These are phyloP conservation scores for Teratosphaeria gauchensis DNA, from an alignment of 2,329 filamentous ascomycete genomes.

Conservation along the genomic window DNA sequence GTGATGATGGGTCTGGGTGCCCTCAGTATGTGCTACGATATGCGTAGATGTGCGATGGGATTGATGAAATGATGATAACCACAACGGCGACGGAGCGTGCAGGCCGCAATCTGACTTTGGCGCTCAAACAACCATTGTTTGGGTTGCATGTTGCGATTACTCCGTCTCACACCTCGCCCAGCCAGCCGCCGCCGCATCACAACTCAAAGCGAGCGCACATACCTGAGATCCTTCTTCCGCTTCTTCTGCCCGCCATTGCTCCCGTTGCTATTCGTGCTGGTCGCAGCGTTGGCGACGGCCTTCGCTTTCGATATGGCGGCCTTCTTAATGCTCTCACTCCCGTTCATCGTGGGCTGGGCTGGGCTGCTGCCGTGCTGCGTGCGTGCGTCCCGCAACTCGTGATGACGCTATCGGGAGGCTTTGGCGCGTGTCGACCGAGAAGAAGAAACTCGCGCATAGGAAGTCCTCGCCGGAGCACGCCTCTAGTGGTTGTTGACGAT, in stretches of 20 bases:
- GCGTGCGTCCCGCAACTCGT: background rate
- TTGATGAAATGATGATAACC: background rate
- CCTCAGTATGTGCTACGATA: background rate
- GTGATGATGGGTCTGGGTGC: conserved; percentile 61
- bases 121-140: background rate
- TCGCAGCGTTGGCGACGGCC: conserved; percentile 49
- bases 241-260: conserved; percentile 56
- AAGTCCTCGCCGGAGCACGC: background rate
- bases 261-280: conserved; percentile 22
- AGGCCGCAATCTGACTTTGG: background rate
- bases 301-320: conserved; percentile 57
- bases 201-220: background rate
- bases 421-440: background rate
- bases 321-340: conserved; percentile 51
- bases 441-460: background rate
- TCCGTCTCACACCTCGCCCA: background rate
- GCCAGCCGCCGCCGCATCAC: background rate
- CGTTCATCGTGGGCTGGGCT: conserved; percentile 45
- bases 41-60: background rate
- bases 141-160: background rate
- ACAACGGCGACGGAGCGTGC: background rate
- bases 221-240: conserved; percentile 49
- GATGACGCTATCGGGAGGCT: conserved; percentile 1
- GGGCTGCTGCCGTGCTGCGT: background rate
- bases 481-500: background rate